Evolutionary conservation across 345 rosid species (phyloP), one percentile per base, ranked within the genome.

Genomic region (Abelmoschus esculentus): DNA sequence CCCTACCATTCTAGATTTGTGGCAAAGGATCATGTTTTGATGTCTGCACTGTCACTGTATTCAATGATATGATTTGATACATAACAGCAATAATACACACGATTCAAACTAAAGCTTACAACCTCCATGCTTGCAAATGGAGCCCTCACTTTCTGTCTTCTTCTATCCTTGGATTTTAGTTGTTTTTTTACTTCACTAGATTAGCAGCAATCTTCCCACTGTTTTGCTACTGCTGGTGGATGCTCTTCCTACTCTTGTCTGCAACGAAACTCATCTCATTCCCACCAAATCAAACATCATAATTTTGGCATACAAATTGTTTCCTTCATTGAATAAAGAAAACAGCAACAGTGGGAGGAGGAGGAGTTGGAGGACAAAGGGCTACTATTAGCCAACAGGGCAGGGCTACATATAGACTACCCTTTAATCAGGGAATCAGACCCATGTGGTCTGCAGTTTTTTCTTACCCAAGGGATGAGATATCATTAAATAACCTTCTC

Each of bases 361-460:
- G 11, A 10, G 50, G 4, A 36, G 44, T 36, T 17, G 64, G 0
- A 3, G 6, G 9, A 40, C 31, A 38, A 29, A 5, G 9, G 31
- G 8, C 68, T 42, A 65, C 38, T 65, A 26, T 64, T 65, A 65
- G 69, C 7, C 42, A 29, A 28, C 57, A 66, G 8, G 52, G n/a
- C 52, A 47, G 52, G 57, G 57, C 70, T 47, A 29, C 2, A 5
- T 3, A 12, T 47, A 66, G 70, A 47, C 15, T 28, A 15, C 42
- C 42, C 36, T 4, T 47, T 14, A 38, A 26, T 15, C 40, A 46
- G 55, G 55, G 19, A 1, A 26, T 46, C 40, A 66, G 17, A 40
- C 56, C 57, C 70, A 66, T 66, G 70, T 66, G 70, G 26, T 66
- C 56, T 66, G 26, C 38, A 46, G 26, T 53, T 53, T 53, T 53